phyloP scores from a whole-genome alignment of 495 filamentous ascomycete genomes.

The Xylaria flabelliformis region DNA sequence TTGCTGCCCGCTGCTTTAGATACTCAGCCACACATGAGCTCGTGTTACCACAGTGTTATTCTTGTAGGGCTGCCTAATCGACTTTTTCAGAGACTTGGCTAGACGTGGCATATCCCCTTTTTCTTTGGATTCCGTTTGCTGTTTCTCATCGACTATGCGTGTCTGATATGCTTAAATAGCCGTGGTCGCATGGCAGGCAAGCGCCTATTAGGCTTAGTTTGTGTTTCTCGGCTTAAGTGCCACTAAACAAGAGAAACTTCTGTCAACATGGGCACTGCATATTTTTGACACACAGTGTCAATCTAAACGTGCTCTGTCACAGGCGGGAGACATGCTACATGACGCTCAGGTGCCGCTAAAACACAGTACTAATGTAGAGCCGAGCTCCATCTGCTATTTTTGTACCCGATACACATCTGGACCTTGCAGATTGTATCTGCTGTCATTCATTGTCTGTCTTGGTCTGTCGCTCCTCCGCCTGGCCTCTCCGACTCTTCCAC shows the following conservation, averaged over 20 bases:
- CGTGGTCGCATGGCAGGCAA: neutral
- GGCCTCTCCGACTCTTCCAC: slow-evolving; percentile 18
- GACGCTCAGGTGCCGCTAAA: neutral
- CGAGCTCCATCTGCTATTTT: neutral
- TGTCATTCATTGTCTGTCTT: slow-evolving; percentile 17
- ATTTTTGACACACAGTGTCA: neutral
- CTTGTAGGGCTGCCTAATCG: neutral
- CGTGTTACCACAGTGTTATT: slow-evolving; percentile 6
- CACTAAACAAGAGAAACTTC: neutral
- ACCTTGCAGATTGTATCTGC: slow-evolving; percentile 15
- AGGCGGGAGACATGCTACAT: neutral
- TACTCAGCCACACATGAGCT: slow-evolving; percentile 16
- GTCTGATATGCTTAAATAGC: slow-evolving; percentile 7
- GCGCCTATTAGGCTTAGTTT: neutral
- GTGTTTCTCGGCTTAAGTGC: neutral
- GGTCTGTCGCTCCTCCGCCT: neutral
- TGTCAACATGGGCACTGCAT: neutral
- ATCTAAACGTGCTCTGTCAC: neutral
- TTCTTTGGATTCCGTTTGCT: neutral
- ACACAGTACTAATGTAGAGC: neutral
- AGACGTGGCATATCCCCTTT: neutral
- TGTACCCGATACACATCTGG: slow-evolving; percentile 14
- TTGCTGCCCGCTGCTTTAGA: neutral
- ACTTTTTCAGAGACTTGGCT: neutral
- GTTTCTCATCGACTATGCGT: neutral